phyloP scores from a whole-genome alignment of 768 basidiomycete species.

The Boletus barrowsii region DNA sequence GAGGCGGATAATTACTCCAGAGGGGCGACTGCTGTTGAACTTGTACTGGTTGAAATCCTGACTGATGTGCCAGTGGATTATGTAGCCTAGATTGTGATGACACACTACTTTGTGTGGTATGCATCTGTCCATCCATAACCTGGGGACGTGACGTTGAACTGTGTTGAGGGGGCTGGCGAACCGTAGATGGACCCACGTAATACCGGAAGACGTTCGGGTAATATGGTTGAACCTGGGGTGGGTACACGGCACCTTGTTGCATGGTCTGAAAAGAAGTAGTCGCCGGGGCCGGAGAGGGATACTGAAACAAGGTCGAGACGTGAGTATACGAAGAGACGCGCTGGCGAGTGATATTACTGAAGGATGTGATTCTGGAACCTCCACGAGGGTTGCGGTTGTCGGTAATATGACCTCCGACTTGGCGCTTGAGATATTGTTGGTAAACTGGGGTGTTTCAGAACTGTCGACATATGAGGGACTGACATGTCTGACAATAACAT shows the following conservation, averaged over 20 bases:
- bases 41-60: slow-evolving; percentile 4
- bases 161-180: not conserved
- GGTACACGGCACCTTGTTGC: slow-evolving; percentile 4
- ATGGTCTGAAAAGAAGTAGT: not conserved
- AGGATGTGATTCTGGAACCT: slow-evolving; percentile 23
- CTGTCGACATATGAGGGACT: slow-evolving; percentile 10
- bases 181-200: slow-evolving; percentile 1
- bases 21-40: slow-evolving; percentile 7
- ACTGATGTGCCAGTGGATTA: not conserved
- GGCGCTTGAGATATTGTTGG: slow-evolving; percentile 5
- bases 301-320: slow-evolving; percentile 10
- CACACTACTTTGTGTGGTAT: slow-evolving; percentile 11
- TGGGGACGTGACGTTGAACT: not conserved
- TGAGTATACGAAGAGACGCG: slow-evolving; percentile 3
- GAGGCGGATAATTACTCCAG: slow-evolving; percentile 12
- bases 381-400: slow-evolving; percentile 35
- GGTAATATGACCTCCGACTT: slow-evolving; percentile 27
- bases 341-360: slow-evolving; percentile 10
- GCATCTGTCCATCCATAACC: slow-evolving; percentile 4
- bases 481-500: not conserved
- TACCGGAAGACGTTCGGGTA: slow-evolving; percentile 1
- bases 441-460: slow-evolving; percentile 12
- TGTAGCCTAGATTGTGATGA: slow-evolving; percentile 2
- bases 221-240: not conserved
- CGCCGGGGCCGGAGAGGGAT: not conserved